phyloP scores from a whole-genome alignment of 352 stramenopile genomes.

The Phytopythium sindhum region DNA sequence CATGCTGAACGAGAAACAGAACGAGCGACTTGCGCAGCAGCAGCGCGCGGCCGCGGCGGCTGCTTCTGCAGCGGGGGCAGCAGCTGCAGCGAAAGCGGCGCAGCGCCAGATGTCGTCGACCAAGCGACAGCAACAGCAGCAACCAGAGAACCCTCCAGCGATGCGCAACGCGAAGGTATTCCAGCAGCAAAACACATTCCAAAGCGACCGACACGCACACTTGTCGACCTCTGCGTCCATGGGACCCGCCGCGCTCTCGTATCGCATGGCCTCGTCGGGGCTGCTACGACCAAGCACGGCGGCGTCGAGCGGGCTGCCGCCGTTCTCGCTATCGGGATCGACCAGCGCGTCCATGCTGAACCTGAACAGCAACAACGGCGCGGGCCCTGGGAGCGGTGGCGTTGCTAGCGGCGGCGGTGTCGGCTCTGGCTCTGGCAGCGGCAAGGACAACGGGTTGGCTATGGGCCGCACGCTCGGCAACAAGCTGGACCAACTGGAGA shows the following conservation, averaged over 20 bases:
- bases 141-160: conserved; percentile 7
- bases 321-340: conserved; percentile 35
- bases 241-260: conserved; percentile 22
- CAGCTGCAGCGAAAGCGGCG: conserved; percentile 10
- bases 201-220: conserved; percentile 11
- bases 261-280: conserved; percentile 27
- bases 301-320: conserved; percentile 23
- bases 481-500: conserved; percentile 75
- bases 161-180: conserved; percentile 26
- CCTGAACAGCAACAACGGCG: conserved; percentile 16
- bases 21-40: conserved; percentile 35
- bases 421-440: neutral
- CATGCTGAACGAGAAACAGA: conserved; percentile 50
- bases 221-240: conserved; percentile 29
- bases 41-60: conserved; percentile 17
- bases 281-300: conserved; percentile 25
- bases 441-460: conserved; percentile 10
- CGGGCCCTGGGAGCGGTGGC: neutral
- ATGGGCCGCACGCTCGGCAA: conserved; percentile 48
- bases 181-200: conserved; percentile 23
- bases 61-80: conserved; percentile 1
- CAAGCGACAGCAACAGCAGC: conserved; percentile 31
- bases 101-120: conserved; percentile 16
- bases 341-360: conserved; percentile 20
- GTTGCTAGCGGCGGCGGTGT: conserved; percentile 10